Conservation (phyloP, 1,284 basidiomycete genomes). For the Tausonia pullulans region DNA sequence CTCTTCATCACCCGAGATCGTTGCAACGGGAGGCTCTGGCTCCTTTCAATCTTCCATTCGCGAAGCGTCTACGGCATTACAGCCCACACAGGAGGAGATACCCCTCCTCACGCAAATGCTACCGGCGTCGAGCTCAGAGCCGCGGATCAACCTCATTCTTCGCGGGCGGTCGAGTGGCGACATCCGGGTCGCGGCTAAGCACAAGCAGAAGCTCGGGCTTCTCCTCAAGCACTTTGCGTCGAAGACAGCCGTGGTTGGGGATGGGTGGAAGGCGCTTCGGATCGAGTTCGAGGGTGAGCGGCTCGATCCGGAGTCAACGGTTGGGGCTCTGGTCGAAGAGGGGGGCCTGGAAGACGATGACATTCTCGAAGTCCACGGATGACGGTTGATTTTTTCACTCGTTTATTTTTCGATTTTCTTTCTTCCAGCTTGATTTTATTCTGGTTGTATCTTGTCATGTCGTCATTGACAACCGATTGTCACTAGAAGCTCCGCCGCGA, state of each 20-base stretch:
- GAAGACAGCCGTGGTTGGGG: slow-evolving; percentile 17
- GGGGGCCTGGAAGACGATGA: too few species aligned
- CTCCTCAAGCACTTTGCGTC: not conserved
- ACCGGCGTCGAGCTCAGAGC: too few species aligned
- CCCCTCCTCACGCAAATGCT: too few species aligned
- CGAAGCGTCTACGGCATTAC: too few species aligned
- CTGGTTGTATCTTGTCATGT: not conserved
- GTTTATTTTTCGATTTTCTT: not conserved
- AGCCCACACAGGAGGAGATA: too few species aligned
- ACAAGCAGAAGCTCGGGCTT: not conserved
- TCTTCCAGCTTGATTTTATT: not conserved
- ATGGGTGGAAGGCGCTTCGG: not conserved
- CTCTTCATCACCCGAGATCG: not conserved
- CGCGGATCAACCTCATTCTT: too few species aligned
- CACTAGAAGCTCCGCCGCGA: not conserved
- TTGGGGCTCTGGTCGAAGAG: too few species aligned
- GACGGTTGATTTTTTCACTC: slow-evolving; percentile 48
- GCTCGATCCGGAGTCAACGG: not conserved
- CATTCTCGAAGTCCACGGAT: slow-evolving; percentile 27
- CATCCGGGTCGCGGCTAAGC: not conserved
- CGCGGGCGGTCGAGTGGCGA: not conserved
- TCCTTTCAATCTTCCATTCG: not conserved
- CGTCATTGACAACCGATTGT: not conserved
- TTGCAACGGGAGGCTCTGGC: not conserved
- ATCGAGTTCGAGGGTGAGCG: not conserved